Evolutionary conservation across 257 asterid species (phyloP).

Genomic region (Rhazya stricta): DNA sequence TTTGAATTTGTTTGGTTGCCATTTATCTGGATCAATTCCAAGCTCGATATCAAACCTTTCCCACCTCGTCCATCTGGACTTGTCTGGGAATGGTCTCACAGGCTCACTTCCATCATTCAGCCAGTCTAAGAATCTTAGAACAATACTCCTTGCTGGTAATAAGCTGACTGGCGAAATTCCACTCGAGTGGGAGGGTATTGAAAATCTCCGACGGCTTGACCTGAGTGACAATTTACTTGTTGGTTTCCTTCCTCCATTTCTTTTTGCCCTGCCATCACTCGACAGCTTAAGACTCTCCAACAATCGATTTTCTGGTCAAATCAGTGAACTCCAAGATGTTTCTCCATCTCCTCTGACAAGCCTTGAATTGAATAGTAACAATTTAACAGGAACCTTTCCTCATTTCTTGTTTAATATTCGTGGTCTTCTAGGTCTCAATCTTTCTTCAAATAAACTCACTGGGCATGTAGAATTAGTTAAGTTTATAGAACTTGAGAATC

Average conservation of each 20-base stretch:
- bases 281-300: conserved; percentile 22
- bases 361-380: conserved; percentile 44
- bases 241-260: conserved; percentile 39
- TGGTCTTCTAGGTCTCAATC: conserved; percentile 26
- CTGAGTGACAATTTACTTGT: conserved; percentile 35
- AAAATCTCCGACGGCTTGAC: conserved; percentile 30
- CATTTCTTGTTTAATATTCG: conserved; percentile 32
- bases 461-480: conserved; percentile 27
- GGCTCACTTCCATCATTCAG: conserved; percentile 49
- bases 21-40: conserved; percentile 51
- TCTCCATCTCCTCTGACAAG: conserved; percentile 21
- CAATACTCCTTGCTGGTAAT: conserved; percentile 22
- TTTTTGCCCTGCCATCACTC: conserved; percentile 44
- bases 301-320: conserved; percentile 39
- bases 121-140: conserved; percentile 29
- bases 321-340: conserved; percentile 9
- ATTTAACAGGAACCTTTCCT: conserved; percentile 50
- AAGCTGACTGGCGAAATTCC: conserved; percentile 37
- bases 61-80: conserved; percentile 33
- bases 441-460: conserved; percentile 38
- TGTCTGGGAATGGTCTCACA: conserved; percentile 33
- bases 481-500: conserved; percentile 11
- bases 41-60: conserved; percentile 37
- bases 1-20: conserved; percentile 32
- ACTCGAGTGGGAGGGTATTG: conserved; percentile 38